Evolutionary conservation across 2,329 filamentous ascomycete species (phyloP).

Genomic region (Curvularia verruculosa): DNA sequence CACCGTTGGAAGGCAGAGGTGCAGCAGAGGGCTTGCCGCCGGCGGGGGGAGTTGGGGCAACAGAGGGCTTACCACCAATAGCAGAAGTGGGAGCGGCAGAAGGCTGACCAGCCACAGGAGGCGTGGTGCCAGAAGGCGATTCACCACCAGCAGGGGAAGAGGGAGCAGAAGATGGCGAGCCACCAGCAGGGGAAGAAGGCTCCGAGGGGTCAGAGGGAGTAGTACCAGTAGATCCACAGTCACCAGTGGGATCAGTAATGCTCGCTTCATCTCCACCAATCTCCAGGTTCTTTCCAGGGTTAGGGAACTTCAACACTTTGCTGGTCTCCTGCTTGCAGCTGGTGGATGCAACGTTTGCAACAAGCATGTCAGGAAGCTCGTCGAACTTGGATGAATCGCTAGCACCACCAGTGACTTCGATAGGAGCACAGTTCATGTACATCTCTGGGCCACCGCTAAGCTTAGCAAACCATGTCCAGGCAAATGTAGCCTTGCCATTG

Average conservation of each 20-base stretch:
- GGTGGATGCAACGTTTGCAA: constrained; percentile 67
- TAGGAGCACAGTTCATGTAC: constrained; percentile 84
- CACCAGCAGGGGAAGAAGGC: constrained; percentile 17
- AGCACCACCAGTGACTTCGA: constrained; percentile 65
- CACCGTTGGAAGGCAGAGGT: constrained; percentile 28
- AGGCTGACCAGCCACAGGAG: constrained; percentile 11
- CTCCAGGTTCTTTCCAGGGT: constrained; percentile 61
- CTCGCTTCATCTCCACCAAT: constrained; percentile 53
- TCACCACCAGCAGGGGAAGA: constrained; percentile 17
- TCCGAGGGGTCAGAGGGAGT: constrained; percentile 23
- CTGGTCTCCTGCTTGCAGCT: constrained; percentile 61
- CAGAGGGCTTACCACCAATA: constrained; percentile 5
- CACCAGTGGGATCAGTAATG: constrained; percentile 29
- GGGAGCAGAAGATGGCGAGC: constrained; percentile 15
- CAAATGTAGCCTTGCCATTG: constrained; percentile 77
- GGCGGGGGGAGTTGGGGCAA: constrained; percentile 8
- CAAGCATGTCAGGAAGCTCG: constrained; percentile 72
- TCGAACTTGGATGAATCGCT: constrained; percentile 55
- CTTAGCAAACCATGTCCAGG: constrained; percentile 93
- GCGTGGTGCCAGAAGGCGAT: constrained; percentile 18
- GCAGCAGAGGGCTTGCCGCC: constrained; percentile 15
- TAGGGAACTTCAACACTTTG: constrained; percentile 65
- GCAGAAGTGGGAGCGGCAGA: constrained; percentile 6
- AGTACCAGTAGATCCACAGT: constrained; percentile 31
- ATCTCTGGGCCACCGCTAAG: constrained; percentile 81